These are phyloP conservation scores for Spirogloea muscicola DNA, from an alignment of 139 green algal genomes.

Conservation along the genomic window DNA sequence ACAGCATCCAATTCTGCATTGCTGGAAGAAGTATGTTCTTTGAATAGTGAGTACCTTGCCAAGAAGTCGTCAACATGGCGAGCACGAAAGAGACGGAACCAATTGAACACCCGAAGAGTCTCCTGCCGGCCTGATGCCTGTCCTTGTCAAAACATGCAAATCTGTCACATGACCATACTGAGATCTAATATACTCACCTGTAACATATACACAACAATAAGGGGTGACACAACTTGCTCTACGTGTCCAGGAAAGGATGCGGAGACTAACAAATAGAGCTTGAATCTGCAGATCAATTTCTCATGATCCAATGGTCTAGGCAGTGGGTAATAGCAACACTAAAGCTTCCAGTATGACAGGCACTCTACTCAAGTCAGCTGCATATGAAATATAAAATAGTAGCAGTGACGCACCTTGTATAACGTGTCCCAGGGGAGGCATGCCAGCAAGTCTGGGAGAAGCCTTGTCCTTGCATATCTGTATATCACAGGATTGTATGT, in stretches of 20 bases:
- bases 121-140: too few relatives aligned
- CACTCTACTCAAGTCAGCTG: neutral
- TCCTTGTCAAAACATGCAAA: too few relatives aligned
- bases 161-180: too few relatives aligned
- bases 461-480: slow-evolving; percentile 8
- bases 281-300: neutral
- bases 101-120: too few relatives aligned
- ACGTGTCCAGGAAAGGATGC: neutral
- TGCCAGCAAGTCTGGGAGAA: slow-evolving; percentile 15
- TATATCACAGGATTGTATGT: too few relatives aligned
- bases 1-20: slow-evolving; percentile 14
- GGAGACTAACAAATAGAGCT: neutral
- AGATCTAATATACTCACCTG: too few relatives aligned
- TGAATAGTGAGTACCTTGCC: too few relatives aligned
- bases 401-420: slow-evolving; percentile 14
- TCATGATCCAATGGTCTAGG: neutral
- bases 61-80: too few relatives aligned
- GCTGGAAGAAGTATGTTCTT: too few relatives aligned
- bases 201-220: too few relatives aligned
- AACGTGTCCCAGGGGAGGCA: slow-evolving; percentile 26
- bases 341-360: neutral
- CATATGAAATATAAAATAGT: slow-evolving; percentile 1
- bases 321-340: neutral
- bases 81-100: too few relatives aligned
- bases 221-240: neutral